Evolutionary conservation across 2,329 filamentous ascomycete genomes (phyloP).

Genomic region (Cadophora malorum): DNA sequence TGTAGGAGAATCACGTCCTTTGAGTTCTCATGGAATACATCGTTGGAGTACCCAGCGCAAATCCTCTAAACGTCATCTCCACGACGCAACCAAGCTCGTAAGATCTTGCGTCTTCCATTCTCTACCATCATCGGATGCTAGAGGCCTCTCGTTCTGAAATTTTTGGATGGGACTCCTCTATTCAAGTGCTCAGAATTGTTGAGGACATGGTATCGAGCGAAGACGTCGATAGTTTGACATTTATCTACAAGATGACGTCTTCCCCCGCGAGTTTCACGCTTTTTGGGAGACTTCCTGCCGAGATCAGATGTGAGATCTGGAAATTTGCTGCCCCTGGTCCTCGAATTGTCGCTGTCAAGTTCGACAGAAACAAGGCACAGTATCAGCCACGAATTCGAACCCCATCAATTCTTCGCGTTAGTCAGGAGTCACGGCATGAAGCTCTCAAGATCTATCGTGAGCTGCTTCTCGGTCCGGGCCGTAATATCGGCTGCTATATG

Average conservation of each 20-base stretch:
- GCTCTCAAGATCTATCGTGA: constrained; percentile 20
- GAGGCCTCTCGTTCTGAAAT: background rate
- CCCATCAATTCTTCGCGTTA: background rate
- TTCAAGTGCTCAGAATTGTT: background rate
- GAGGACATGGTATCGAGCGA: background rate
- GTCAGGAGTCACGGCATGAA: background rate
- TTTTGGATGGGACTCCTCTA: background rate
- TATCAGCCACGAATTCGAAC: background rate
- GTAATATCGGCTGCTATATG: constrained; percentile 4
- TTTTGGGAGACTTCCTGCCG: background rate
- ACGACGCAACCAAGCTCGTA: no score
- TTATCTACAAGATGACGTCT: background rate
- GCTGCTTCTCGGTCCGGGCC: background rate
- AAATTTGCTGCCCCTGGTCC: background rate
- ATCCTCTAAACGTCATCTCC: no score
- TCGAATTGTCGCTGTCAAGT: background rate
- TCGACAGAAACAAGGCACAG: background rate
- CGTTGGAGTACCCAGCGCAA: no score
- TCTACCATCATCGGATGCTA: background rate
- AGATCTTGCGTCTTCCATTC: no score
- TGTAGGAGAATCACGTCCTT: no score
- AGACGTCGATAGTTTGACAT: background rate
- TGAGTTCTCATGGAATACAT: no score
- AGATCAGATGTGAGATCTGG: background rate
- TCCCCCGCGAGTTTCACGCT: background rate